Base-by-base conservation (phyloP, 805 yeast genomes). In the Cyberlindnera veronae region DNA sequence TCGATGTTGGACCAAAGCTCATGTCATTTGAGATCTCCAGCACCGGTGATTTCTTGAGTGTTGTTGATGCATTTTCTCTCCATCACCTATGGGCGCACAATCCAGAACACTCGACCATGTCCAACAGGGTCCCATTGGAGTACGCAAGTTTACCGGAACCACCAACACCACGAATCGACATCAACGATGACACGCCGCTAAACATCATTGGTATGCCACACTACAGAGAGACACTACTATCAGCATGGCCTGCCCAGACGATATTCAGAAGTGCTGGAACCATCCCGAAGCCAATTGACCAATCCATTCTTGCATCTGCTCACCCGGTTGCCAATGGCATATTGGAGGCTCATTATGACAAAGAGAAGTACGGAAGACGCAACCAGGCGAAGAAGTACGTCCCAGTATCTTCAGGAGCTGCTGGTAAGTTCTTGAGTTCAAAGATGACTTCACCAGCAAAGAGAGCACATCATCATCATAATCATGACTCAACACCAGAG, bases 141-240 rank as follows among this genome's bases (percentile, higher is more conserved):
- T 80, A 74, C 41, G 84, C 90, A 1, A 73, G 70, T 39, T 57
- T 66, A 19, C 67, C 50, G 4, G 57, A 57, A 17, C 45, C 58
- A 3, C 58, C 69, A 56, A 54, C 57, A 51, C 51, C 69, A 36
- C 46, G 65, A 37, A 33, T 52, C 14, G 32, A 44, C 42, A 58
- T 71, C 5, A 79, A 82, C 29, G 61, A 63, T 7, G 48, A 58
- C 3, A 63, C 69, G 12, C 89, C 96, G 0, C 68, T 91, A 41
- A 81, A 79, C 34, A 57, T 77, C 2, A 68, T 93, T 2, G 97
- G 96, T 9, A 66, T 93, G 76, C 98, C 99, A 0, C 87, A 81
- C 53, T 93, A 88, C 60, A 78, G 78, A 40, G 85, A 83, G 30
- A 74, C 74, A 39, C 69, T 93, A 14, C 67, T 90, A 8, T 88